Conservation (phyloP, 2,329 filamentous ascomycete genomes). For the Aureobasidium musti region DNA sequence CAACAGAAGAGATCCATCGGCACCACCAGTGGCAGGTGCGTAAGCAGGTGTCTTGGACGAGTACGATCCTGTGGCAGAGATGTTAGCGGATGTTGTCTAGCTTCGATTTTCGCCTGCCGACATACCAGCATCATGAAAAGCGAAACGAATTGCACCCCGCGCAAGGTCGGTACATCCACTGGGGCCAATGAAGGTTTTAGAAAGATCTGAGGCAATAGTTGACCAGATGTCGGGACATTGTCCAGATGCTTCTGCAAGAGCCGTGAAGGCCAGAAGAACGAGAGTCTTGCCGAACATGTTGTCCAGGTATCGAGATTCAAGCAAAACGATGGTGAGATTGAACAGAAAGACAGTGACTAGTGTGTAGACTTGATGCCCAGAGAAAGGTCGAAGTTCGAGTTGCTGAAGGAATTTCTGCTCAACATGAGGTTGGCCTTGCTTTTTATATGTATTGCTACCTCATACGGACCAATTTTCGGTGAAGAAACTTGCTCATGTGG, state of each 20-base stretch:
- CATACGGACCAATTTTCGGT: background rate
- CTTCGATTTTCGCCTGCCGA: background rate
- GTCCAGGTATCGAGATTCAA: background rate
- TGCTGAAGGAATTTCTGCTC: background rate
- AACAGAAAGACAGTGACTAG: background rate
- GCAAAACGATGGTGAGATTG: background rate
- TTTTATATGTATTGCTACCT: background rate
- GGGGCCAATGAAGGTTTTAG: conserved; percentile 35
- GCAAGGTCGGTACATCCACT: conserved; percentile 40
- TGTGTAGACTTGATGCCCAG: background rate
- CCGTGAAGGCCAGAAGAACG: background rate
- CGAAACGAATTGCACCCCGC: conserved; percentile 41
- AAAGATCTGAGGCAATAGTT: conserved; percentile 38
- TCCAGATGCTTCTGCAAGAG: conserved; percentile 5
- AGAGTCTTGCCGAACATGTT: conserved; percentile 14
- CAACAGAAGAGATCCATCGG: conserved; percentile 52
- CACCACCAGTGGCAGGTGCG: conserved; percentile 46
- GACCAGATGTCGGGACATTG: conserved; percentile 40
- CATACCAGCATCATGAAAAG: conserved; percentile 46
- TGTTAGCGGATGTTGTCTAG: background rate
- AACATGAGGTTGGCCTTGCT: background rate
- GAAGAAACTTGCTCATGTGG: background rate
- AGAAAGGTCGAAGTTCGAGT: background rate
- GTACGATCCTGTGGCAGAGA: conserved; percentile 29
- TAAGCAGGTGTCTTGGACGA: conserved; percentile 33